Conservation (phyloP, 2,329 filamentous ascomycete genomes). For the Chalara sp. region DNA sequence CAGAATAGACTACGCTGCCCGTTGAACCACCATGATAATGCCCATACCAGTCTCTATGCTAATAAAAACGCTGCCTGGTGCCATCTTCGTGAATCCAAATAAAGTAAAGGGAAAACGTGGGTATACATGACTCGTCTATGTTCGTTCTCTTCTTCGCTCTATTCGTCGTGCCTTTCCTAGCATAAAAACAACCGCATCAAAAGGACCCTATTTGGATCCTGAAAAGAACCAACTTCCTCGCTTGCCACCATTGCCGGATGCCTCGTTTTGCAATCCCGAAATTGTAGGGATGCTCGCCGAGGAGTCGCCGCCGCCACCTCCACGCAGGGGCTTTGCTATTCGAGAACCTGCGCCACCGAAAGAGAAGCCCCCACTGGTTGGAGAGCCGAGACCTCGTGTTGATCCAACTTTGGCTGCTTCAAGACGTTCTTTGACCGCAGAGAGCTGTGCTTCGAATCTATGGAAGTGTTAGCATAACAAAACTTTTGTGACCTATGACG, state of each 20-base stretch:
- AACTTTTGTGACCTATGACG: not conserved
- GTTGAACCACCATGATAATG: not conserved
- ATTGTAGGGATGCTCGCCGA: slow-evolving; percentile 44
- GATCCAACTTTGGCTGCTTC: slow-evolving; percentile 91
- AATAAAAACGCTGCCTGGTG: not conserved
- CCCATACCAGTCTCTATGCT: not conserved
- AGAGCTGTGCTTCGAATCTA: slow-evolving; percentile 95
- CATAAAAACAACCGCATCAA: not conserved
- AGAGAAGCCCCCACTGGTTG: slow-evolving; percentile 60
- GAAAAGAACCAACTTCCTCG: slow-evolving; percentile 29
- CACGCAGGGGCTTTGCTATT: slow-evolving; percentile 63
- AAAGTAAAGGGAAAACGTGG: slow-evolving; percentile 18
- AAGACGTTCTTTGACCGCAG: slow-evolving; percentile 93
- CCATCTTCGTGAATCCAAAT: not conserved
- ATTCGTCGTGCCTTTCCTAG: not conserved
- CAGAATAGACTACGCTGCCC: not conserved
- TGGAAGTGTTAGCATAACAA: slow-evolving; percentile 12
- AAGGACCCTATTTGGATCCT: slow-evolving; percentile 23
- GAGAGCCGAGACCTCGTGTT: slow-evolving; percentile 71
- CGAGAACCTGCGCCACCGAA: slow-evolving; percentile 59
- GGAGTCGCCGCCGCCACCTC: slow-evolving; percentile 42
- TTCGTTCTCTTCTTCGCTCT: slow-evolving; percentile 11
- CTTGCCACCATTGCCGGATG: slow-evolving; percentile 16
- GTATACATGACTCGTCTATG: slow-evolving; percentile 22
- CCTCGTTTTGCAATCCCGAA: slow-evolving; percentile 51